phyloP scores from a whole-genome alignment of 192 early-diverging fungal genomes.

The Coemansia sp. region DNA sequence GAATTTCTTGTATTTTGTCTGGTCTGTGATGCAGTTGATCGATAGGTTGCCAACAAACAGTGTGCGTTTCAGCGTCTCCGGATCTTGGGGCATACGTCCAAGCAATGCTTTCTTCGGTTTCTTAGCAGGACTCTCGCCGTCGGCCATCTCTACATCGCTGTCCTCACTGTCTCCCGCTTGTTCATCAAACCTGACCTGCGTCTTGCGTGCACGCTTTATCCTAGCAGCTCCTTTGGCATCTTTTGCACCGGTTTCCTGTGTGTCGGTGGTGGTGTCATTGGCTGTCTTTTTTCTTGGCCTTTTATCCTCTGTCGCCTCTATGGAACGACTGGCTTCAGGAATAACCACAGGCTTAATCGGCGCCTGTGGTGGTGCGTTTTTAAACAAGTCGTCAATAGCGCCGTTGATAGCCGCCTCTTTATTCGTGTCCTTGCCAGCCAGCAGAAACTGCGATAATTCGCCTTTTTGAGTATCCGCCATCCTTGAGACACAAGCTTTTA shows the following conservation, averaged over 20 bases:
- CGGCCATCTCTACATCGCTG: slow-evolving; percentile 14
- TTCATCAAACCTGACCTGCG: slow-evolving; percentile 16
- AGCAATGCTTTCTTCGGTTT: slow-evolving; percentile 44
- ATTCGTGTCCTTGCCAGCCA: slow-evolving; percentile 20
- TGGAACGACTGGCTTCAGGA: background rate
- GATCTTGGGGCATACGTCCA: slow-evolving; percentile 52
- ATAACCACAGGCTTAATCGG: slow-evolving; percentile 20
- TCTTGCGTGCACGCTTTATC: slow-evolving; percentile 39
- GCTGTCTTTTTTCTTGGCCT: slow-evolving; percentile 3
- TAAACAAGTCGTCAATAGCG: slow-evolving; percentile 63
- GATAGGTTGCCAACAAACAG: slow-evolving; percentile 93
- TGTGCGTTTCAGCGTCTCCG: slow-evolving; percentile 70
- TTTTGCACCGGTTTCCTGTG: background rate
- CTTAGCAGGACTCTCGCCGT: slow-evolving; percentile 8
- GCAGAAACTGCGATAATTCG: slow-evolving; percentile 45
- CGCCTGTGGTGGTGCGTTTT: slow-evolving; percentile 49
- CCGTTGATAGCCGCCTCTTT: slow-evolving; percentile 40
- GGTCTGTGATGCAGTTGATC: slow-evolving; percentile 64
- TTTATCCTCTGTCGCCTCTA: background rate
- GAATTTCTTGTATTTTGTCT: slow-evolving; percentile 66
- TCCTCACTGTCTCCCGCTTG: slow-evolving; percentile 9
- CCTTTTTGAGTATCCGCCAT: slow-evolving; percentile 26
- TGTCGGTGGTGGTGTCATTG: background rate
- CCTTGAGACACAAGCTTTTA: background rate
- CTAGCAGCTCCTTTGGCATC: slow-evolving; percentile 16